These are phyloP conservation scores for Lasiosphaeriaceae sp. DNA, from an alignment of 495 filamentous ascomycete genomes.

Conservation along the genomic window DNA sequence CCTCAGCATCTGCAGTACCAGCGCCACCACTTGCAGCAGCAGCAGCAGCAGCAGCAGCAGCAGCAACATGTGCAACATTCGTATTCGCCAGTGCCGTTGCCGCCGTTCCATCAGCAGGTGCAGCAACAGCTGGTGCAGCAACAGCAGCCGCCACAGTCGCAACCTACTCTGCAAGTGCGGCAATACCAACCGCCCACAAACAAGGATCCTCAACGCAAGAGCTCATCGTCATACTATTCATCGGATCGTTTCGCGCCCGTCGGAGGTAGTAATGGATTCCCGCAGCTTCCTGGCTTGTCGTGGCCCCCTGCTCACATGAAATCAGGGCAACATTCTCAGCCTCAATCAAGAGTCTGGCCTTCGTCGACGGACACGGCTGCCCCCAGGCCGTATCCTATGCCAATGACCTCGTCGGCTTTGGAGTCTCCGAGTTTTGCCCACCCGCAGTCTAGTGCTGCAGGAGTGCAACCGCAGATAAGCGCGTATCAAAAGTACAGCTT, in stretches of 20 bases:
- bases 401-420: constrained; percentile 29
- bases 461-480: constrained; percentile 17
- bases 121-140: constrained; percentile 9
- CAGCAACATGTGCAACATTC: constrained; percentile 2
- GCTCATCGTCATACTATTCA: constrained; percentile 19
- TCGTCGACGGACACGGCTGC: constrained; percentile 19
- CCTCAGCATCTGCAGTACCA: constrained; percentile 11
- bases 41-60: constrained; percentile 9
- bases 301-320: constrained; percentile 37
- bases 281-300: constrained; percentile 33
- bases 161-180: constrained; percentile 12
- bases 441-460: constrained; percentile 12
- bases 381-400: constrained; percentile 12
- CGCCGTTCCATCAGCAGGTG: constrained; percentile 1
- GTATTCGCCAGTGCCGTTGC: constrained; percentile 6
- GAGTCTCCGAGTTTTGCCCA: constrained; percentile 21
- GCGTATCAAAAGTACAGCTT: constrained; percentile 47
- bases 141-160: constrained; percentile 11
- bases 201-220: constrained; percentile 16
- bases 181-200: constrained; percentile 15
- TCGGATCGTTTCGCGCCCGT: constrained; percentile 34
- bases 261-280: constrained; percentile 40
- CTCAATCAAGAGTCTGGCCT: constrained; percentile 26
- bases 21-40: constrained; percentile 16
- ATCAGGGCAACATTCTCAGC: constrained; percentile 32